Evolutionary conservation across 192 early-diverging fungal genomes (phyloP), one percentile per base, ranked within the genome.

Genomic region (Piromyces sp.): DNA sequence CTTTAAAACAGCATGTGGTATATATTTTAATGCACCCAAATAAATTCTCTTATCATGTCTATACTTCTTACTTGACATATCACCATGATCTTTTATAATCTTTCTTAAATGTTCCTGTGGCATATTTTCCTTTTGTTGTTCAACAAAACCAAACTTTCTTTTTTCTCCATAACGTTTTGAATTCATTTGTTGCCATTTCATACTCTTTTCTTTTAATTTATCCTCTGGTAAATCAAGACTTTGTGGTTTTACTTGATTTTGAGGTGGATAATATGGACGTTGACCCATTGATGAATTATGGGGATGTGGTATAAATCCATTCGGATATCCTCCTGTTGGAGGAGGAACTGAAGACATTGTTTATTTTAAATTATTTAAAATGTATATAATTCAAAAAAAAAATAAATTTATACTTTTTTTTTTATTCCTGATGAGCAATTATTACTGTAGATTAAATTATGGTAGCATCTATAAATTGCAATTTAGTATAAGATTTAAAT

Each of bases 61-160:
- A 85, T 93, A 99, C 87, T 97, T 98, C 86, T 95, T 95, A 40
- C 92, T 92, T 29, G 96, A 95, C 98, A 99, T 99, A 88, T 99
- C 98, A 79, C 98, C 98, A 84, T 98, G 98, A 85, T 99, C 98
- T 85, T 95, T 96, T 86, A 98, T 96, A 87, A 99, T 97, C 85
- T 99, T 98, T 83, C 97, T 93, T 82, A 98, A 88, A 87, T 97
- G 96, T 83, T 98, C 96, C 37, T 95, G 94, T 30, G 98, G 98
- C 96, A 99, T 97, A 82, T 95, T 92, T 80, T 93, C 94, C 86
- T 99, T 99, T 83, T 96, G 94, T 79, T 95, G 94, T 86, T 95
- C 94, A 42, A 94, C 91, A 87, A 95, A 95, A 58, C 96, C 96
- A 90, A 95, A 95, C 85, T 96, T 96, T 79, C 94, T 91, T 90